These are phyloP conservation scores for Panicum hallii DNA, from an alignment of 202 grass and related monocot genomes.

Conservation along the genomic window DNA sequence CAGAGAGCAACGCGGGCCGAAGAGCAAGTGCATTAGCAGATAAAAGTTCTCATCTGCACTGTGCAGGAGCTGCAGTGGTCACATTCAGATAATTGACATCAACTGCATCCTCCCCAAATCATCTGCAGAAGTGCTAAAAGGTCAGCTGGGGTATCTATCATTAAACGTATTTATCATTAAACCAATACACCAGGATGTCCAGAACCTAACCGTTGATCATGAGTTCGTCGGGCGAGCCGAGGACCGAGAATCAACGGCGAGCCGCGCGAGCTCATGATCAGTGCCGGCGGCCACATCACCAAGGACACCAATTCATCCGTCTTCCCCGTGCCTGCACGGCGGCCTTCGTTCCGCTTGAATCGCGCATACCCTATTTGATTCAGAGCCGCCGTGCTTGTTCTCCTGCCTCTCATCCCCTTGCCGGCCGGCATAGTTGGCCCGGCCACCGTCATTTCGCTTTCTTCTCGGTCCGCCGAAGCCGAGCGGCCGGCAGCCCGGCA, in stretches of 20 bases:
- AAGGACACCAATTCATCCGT: slow-evolving; percentile 48
- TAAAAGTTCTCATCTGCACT: slow-evolving; percentile 69
- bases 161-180: background rate
- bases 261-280: slow-evolving; percentile 75
- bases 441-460: too few species aligned
- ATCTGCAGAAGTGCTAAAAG: slow-evolving; percentile 45
- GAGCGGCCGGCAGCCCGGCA: too few species aligned
- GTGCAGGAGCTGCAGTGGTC: slow-evolving; percentile 38
- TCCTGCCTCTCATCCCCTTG: too few species aligned
- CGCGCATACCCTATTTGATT: too few species aligned
- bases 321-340: slow-evolving; percentile 19
- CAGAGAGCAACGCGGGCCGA: too few species aligned
- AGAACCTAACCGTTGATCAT: slow-evolving; percentile 33
- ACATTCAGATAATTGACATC: slow-evolving; percentile 89
- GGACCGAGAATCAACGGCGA: slow-evolving; percentile 63
- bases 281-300: slow-evolving; percentile 83
- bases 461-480: too few species aligned
- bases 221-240: too few species aligned
- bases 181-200: background rate
- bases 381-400: too few species aligned
- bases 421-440: too few species aligned
- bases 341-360: background rate
- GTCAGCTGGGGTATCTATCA: background rate
- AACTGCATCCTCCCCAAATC: slow-evolving; percentile 59
- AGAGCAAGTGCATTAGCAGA: slow-evolving; percentile 50